Conservation (phyloP, 306 rosid genomes). For the Sechiopsis laciniata region DNA sequence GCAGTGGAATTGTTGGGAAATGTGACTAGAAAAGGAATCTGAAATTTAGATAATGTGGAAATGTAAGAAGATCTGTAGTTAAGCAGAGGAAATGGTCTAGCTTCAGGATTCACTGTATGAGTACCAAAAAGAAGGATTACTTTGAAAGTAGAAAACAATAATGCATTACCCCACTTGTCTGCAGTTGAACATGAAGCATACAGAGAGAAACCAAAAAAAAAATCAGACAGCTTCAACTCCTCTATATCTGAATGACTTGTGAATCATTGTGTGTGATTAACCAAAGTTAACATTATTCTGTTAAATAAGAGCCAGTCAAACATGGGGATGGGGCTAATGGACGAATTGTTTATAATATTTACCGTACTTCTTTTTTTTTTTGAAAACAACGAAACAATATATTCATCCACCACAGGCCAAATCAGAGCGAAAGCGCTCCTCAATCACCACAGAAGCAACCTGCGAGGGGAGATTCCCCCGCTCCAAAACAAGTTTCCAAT, state of each 20-base stretch:
- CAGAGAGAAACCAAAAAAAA: conserved; percentile 16
- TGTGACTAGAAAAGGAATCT: conserved; percentile 26
- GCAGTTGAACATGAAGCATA: conserved; percentile 20
- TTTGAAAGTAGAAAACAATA: conserved; percentile 16
- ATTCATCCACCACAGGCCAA: too few relatives aligned
- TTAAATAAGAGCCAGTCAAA: conserved; percentile 3
- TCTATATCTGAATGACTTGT: conserved; percentile 16
- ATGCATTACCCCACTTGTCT: conserved; percentile 21
- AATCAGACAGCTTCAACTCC: conserved; percentile 16
- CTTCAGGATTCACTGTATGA: conserved; percentile 14
- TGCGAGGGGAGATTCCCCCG: too few relatives aligned
- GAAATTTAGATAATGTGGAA: conserved; percentile 14
- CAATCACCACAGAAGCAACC: too few relatives aligned
- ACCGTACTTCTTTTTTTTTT: too few relatives aligned
- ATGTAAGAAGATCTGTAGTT: conserved; percentile 16
- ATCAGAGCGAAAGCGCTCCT: too few relatives aligned
- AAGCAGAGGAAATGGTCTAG: conserved; percentile 16
- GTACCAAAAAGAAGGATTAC: conserved; percentile 17
- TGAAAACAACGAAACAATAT: too few relatives aligned
- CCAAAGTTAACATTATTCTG: not conserved
- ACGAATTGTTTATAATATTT: conserved; percentile 6
- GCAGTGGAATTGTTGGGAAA: conserved; percentile 20
- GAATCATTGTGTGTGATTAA: conserved; percentile 13
- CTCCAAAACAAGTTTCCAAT: too few relatives aligned
- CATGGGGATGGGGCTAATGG: conserved; percentile 10